Percentiles rank a stretch among this genome's conserved stretches.
Conservation (phyloP, 331 rosid species). For the Rosa hybrid region DNA sequence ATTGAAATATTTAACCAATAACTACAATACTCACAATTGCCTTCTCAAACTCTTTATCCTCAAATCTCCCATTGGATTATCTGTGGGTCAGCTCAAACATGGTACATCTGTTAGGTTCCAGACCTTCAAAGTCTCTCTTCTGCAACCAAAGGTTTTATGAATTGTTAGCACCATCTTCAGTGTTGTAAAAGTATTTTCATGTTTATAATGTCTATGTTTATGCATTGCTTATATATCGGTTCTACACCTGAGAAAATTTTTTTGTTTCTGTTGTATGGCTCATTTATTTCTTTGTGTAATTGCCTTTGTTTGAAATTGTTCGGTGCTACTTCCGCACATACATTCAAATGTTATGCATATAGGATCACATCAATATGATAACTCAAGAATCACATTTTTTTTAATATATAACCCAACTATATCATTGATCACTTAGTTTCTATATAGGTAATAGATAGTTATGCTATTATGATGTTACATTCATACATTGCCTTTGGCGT, state of each 20-base stretch:
- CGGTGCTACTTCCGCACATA: not conserved
- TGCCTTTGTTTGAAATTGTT: not conserved
- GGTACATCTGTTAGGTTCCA: not conserved
- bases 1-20: too few relatives aligned
- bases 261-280: not conserved
- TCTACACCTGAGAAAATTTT: not conserved
- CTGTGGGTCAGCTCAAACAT: not conserved
- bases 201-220: too few relatives aligned
- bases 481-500: not conserved
- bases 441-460: not conserved
- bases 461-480: not conserved
- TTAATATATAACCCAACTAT: not conserved
- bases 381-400: too few relatives aligned
- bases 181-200: not conserved
- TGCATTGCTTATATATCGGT: not conserved
- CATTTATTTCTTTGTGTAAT: not conserved
- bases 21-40: not conserved
- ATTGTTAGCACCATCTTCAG: not conserved
- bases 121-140: not conserved
- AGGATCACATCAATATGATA: not conserved
- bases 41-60: not conserved
- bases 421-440: not conserved
- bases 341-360: not conserved
- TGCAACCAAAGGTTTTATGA: not conserved
- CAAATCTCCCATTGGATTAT: not conserved